These are phyloP conservation scores for Candida corydali DNA, from an alignment of 805 yeast genomes.

Conservation along the genomic window DNA sequence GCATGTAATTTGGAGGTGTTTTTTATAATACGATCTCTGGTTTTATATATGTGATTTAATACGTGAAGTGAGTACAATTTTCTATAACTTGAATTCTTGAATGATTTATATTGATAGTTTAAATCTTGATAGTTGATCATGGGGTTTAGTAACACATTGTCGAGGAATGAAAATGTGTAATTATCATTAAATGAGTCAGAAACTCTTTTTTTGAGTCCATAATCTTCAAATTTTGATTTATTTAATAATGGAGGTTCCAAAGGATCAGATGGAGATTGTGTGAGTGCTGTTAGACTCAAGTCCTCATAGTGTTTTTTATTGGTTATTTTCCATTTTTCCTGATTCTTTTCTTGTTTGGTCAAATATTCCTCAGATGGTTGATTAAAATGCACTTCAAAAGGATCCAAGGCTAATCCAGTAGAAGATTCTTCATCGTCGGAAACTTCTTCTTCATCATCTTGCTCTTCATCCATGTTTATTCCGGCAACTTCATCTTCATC, in stretches of 20 bases:
- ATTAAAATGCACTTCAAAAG: conserved; percentile 76
- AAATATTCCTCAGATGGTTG: conserved; percentile 37
- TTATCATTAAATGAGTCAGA: conserved; percentile 15
- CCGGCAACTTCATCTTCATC: conserved; percentile 14
- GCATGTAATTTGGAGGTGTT: conserved; percentile 58
- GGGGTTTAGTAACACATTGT: conserved; percentile 48
- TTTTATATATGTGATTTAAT: conserved; percentile 78
- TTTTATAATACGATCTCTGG: conserved; percentile 79
- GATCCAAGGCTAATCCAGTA: conserved; percentile 46
- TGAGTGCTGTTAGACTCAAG: conserved; percentile 24
- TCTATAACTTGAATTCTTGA: conserved; percentile 52
- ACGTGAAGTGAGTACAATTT: conserved; percentile 66
- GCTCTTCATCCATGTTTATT: conserved; percentile 15
- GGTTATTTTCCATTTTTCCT: conserved; percentile 26
- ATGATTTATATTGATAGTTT: conserved; percentile 50
- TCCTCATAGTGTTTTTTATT: conserved; percentile 15
- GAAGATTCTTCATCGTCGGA: conserved; percentile 34
- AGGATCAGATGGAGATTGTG: conserved; percentile 30
- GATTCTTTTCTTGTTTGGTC: conserved; percentile 20
- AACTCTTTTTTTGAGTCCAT: conserved; percentile 28
- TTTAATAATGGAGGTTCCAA: conserved; percentile 8
- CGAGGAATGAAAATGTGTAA: conserved; percentile 9
- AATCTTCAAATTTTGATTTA: conserved; percentile 14
- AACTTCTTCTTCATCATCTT: conserved; percentile 23
- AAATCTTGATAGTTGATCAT: conserved; percentile 73